Conservation (phyloP, 768 basidiomycete species). For the Ramaria rubella region DNA sequence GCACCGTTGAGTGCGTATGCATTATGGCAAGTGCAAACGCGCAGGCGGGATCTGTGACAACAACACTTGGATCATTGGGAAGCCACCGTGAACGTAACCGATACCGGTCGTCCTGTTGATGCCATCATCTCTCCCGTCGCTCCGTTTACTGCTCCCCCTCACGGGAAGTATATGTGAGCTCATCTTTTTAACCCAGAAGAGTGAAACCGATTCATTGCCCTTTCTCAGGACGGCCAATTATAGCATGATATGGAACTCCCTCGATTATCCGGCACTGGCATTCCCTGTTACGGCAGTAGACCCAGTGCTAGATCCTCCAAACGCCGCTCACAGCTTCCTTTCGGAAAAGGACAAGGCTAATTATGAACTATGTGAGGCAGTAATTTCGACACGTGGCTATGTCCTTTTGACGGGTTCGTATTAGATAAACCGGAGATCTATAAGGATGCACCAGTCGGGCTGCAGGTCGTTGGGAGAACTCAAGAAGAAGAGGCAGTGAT, state of each 20-base stretch:
- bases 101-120: constrained; percentile 69
- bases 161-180: constrained; percentile 49
- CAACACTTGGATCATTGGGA: constrained; percentile 61
- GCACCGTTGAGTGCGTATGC: constrained; percentile 44
- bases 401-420: neutral
- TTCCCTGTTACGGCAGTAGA: constrained; percentile 64
- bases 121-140: constrained; percentile 64
- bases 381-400: neutral
- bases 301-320: constrained; percentile 42
- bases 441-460: constrained; percentile 49
- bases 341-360: constrained; percentile 40
- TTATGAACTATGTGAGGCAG: constrained; percentile 47
- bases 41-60: constrained; percentile 42
- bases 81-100: constrained; percentile 41
- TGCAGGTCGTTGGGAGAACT: constrained; percentile 65
- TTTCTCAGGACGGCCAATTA: constrained; percentile 40
- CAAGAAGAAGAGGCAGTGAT: constrained; percentile 73
- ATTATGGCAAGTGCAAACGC: constrained; percentile 62
- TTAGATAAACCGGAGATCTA: constrained; percentile 54
- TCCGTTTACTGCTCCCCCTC: constrained; percentile 54
- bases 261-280: constrained; percentile 57
- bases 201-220: constrained; percentile 2
- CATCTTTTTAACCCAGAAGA: neutral
- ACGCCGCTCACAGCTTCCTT: constrained; percentile 41
- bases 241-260: constrained; percentile 58